These are phyloP conservation scores for Serendipita indica DNA, from an alignment of 768 basidiomycete species.

Conservation along the genomic window DNA sequence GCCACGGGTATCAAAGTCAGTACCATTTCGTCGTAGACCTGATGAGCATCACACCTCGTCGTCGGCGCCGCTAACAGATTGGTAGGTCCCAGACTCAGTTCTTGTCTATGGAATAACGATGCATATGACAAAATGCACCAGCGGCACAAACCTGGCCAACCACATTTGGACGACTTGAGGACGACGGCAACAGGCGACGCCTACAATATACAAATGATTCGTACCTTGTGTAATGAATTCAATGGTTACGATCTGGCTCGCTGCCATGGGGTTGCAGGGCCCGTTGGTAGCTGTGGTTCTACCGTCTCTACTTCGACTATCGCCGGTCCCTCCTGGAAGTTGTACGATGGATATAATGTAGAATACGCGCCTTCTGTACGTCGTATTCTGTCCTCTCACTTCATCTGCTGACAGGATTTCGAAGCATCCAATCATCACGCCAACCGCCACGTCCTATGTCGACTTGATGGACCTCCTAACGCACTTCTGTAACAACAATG, in stretches of 20 bases:
- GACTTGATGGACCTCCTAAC: not conserved
- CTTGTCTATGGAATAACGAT: not conserved
- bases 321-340: not conserved
- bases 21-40: not conserved
- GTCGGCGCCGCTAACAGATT: not conserved
- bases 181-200: not conserved
- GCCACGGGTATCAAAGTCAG: slow-evolving; percentile 3
- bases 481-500: not conserved
- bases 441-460: not conserved
- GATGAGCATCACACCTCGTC: not conserved
- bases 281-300: not conserved
- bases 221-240: too few relatives aligned
- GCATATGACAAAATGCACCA: not conserved
- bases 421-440: not conserved
- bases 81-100: not conserved
- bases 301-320: not conserved
- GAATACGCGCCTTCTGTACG: slow-evolving; percentile 8
- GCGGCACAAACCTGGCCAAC: not conserved
- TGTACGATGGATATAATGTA: slow-evolving; percentile 6
- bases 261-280: not conserved
- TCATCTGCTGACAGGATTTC: not conserved
- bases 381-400: not conserved
- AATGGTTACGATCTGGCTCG: slow-evolving; percentile 1
- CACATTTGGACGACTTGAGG: not conserved
- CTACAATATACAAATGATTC: not conserved